Evolutionary conservation across 108 stramenopile genomes (phyloP).

Genomic region (Cyclotella cryptica): DNA sequence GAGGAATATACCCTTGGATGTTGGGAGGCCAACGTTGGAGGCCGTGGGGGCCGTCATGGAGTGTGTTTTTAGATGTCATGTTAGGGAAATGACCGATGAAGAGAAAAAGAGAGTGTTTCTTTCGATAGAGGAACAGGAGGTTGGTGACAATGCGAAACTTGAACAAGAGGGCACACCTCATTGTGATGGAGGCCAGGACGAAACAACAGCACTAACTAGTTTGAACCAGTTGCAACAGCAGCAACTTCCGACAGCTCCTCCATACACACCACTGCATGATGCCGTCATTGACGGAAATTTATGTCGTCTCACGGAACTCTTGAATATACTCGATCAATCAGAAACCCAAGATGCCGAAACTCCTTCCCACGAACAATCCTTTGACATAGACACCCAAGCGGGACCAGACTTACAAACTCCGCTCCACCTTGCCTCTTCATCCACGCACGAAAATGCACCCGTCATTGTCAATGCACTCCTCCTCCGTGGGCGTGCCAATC

Average conservation of each 20-base stretch:
- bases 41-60: conserved; percentile 48
- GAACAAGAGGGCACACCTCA: too few species aligned
- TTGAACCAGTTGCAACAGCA: background rate
- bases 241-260: conserved; percentile 24
- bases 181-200: too few species aligned
- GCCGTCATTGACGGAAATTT: conserved; percentile 71
- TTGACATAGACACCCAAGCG: conserved; percentile 41
- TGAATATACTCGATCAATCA: conserved; percentile 33
- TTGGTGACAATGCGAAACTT: background rate
- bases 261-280: conserved; percentile 67
- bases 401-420: conserved; percentile 50
- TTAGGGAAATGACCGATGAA: conserved; percentile 35
- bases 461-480: conserved; percentile 53
- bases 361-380: conserved; percentile 5
- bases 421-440: conserved; percentile 54
- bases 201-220: background rate
- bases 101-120: conserved; percentile 3
- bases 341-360: conserved; percentile 18
- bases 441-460: conserved; percentile 27
- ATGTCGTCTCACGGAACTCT: conserved; percentile 47
- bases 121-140: conserved; percentile 4
- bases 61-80: conserved; percentile 35
- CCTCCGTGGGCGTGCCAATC: conserved; percentile 76
- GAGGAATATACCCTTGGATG: conserved; percentile 80
- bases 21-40: conserved; percentile 77